Evolutionary conservation across 2,329 filamentous ascomycete species (phyloP).

Genomic region (Penicillium sp.): DNA sequence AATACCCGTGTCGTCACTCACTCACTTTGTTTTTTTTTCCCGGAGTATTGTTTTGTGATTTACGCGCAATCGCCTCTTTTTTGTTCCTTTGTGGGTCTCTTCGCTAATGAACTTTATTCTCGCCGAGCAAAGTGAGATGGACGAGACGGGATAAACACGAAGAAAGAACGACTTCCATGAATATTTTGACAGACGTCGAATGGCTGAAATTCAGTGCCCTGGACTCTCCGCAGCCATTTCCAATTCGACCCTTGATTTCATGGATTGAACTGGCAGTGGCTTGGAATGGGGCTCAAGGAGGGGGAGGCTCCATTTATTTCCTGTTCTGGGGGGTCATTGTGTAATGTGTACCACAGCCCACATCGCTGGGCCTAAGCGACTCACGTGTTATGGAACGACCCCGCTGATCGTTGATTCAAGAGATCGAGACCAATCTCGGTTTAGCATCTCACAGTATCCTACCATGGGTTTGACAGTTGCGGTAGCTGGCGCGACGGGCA

Average conservation of each 20-base stretch:
- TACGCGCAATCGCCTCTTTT: neutral
- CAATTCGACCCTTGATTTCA: neutral
- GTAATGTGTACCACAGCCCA: neutral
- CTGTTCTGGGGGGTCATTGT: neutral
- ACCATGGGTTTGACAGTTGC: constrained; percentile 13
- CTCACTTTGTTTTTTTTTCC: neutral
- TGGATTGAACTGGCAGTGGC: neutral
- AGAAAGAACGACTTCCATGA: no score
- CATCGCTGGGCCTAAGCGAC: constrained; percentile 1
- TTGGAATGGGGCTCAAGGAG: neutral
- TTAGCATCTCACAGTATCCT: neutral
- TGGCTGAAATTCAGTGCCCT: neutral
- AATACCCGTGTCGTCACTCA: neutral
- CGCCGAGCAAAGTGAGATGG: neutral
- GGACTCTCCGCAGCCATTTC: no score
- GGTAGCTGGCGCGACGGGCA: constrained; percentile 15
- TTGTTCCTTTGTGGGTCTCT: neutral
- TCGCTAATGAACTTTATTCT: neutral
- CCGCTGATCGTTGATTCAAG: constrained; percentile 5
- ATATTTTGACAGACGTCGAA: no score
- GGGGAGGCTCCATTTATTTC: neutral
- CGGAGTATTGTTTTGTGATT: no score
- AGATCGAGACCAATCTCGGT: neutral
- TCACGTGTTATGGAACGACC: constrained; percentile 12
- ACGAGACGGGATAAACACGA: no score